Evolutionary conservation across 2,329 filamentous ascomycete genomes (phyloP).

Genomic region (Aspergillus nomiae): DNA sequence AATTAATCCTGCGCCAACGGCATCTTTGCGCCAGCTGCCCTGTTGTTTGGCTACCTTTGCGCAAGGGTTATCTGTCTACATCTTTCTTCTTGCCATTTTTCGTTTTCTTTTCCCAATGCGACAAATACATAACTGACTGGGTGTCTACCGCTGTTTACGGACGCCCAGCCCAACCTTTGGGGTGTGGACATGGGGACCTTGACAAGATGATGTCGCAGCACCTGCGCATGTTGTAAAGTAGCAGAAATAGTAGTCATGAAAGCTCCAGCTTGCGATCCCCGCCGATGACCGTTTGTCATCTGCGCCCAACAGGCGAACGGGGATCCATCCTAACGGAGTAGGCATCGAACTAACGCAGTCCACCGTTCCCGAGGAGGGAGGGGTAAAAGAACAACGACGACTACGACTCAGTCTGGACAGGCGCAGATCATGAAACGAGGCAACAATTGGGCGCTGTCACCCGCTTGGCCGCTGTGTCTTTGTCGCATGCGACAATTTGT

Average conservation of each 20-base stretch:
- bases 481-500: conserved; percentile 1
- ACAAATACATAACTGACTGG: not conserved
- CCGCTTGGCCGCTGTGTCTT: conserved; percentile 12
- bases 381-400: conserved; percentile 22
- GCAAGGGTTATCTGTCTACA: not conserved
- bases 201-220: not conserved
- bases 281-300: conserved; percentile 6
- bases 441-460: conserved; percentile 26
- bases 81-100: not conserved
- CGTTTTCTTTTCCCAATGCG: conserved; percentile 1
- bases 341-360: conserved; percentile 18
- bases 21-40: conserved; percentile 20
- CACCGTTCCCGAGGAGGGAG: conserved; percentile 25
- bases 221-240: not conserved
- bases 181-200: not conserved
- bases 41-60: not conserved
- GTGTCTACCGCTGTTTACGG: not conserved
- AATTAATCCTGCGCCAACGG: conserved; percentile 19
- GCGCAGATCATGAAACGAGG: conserved; percentile 31
- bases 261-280: conserved; percentile 12
- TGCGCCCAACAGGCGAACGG: conserved; percentile 9
- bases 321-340: conserved; percentile 10
- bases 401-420: conserved; percentile 22
- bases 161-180: not conserved
- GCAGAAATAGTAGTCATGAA: not conserved